Base-by-base conservation (phyloP, 2,329 filamentous ascomycete genomes). In the Diaporthe sp. region DNA sequence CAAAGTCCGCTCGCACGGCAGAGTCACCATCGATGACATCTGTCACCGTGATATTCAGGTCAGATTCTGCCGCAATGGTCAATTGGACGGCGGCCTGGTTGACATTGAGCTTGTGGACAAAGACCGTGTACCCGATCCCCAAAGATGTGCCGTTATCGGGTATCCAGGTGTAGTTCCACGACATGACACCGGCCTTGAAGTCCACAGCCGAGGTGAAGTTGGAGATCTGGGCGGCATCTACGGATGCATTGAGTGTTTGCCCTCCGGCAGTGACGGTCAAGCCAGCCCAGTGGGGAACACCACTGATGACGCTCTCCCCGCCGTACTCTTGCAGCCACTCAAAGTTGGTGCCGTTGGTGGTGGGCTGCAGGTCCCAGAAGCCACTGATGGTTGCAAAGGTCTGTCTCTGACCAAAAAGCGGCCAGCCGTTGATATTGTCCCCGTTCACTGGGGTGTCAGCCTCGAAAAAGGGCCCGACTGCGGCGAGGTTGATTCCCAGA, bases 261-360 rank as follows among this genome's bases (percentile, higher is more conserved):
- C 88, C 85, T 3, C 88, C 88, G 4, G 90, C 83, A 71, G 91
- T 87, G 25, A 94, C 85, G 3, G 73, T 76, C 55, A 76, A 39
- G 28, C 75, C 75, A 28, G 75, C 75, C 49, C 92, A 93, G 80
- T 94, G 93, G 9, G 93, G 93, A 22, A 95, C 88, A 34, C 93
- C 93, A 70, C 89, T 90, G 77, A 94, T 93, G 69, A 93, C 92
- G 78, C 90, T 93, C 79, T 95, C 93, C 74, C 90, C 93, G 46
- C 75, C 75, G 57, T 76, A 76, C 78, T 94, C 90, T 74, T 90
- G 87, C 58, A 95, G 82, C 92, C 93, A 94, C 0, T 87, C 87
- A 78, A 92, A 94, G 78, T 94, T 94, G 31, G 88, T 88, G 2
- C 87, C 87, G 69, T 90, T 91, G 0, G 89, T 91, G 19, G 83